These are phyloP conservation scores for Hypoxylon subgilvum DNA, from an alignment of 495 filamentous ascomycete species.

Conservation along the genomic window DNA sequence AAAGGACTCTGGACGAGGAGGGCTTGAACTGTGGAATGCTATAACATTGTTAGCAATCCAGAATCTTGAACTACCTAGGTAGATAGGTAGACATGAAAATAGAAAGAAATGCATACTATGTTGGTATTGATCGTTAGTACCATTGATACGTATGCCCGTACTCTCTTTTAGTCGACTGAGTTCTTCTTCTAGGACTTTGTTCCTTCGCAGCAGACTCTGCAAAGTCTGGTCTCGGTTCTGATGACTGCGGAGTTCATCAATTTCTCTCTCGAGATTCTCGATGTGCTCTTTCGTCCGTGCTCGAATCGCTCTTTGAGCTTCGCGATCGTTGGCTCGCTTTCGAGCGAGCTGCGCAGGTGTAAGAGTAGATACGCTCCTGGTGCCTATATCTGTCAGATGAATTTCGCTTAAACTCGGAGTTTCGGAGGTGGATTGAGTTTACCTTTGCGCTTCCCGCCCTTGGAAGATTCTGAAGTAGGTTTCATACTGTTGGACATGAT, in stretches of 20 bases:
- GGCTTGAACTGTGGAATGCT: conserved; percentile 28
- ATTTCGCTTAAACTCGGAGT: neutral
- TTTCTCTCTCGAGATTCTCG: conserved; percentile 72
- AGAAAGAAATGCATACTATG: conserved; percentile 12
- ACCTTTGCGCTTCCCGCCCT: conserved; percentile 48
- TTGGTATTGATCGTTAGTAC: conserved; percentile 22
- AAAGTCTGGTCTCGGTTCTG: conserved; percentile 46
- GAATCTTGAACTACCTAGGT: neutral
- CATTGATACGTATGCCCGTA: conserved; percentile 29
- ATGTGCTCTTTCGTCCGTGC: conserved; percentile 83
- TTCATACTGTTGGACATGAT: conserved; percentile 18
- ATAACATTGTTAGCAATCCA: conserved; percentile 10
- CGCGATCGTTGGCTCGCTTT: conserved; percentile 87
- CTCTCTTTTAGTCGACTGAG: conserved; percentile 39
- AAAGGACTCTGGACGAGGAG: conserved; percentile 20
- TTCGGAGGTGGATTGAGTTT: neutral
- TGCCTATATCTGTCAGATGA: conserved; percentile 48
- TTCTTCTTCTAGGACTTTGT: conserved; percentile 49
- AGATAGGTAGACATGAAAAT: neutral
- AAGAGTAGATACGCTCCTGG: conserved; percentile 73
- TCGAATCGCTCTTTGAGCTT: conserved; percentile 85
- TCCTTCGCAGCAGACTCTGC: conserved; percentile 43
- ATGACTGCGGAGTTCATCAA: conserved; percentile 60
- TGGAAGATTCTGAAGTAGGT: conserved; percentile 35
- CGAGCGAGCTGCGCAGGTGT: conserved; percentile 74